Evolutionary conservation across 108 stramenopile species (phyloP), one percentile per base, ranked within the genome.

Genomic region (Nitzschia sp.): DNA sequence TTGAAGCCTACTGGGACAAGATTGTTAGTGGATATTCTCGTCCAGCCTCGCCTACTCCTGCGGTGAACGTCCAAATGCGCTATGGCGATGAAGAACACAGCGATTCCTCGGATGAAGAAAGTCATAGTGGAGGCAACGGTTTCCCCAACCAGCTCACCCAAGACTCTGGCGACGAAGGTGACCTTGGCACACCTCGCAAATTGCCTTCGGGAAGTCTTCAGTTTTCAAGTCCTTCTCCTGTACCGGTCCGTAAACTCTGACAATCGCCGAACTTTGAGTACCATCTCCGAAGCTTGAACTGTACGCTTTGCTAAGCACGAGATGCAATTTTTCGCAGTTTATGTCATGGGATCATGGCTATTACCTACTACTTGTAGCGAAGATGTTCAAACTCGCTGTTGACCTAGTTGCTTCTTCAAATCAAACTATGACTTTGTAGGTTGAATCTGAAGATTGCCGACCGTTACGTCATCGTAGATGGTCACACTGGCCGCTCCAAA

Each of bases 401-500:
- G n/a, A n/a, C n/a, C n/a, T n/a, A n/a, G n/a, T n/a, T n/a, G n/a
- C n/a, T n/a, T n/a, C n/a, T n/a, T n/a, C n/a, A n/a, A n/a, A n/a
- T n/a, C n/a, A n/a, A n/a, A n/a, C n/a, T n/a, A n/a, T n/a, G n/a
- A n/a, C n/a, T n/a, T n/a, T n/a, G n/a, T n/a, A n/a, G n/a, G 69
- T 54, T 82, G 82, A 46, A 92, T 72, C 29, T 76, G 75, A 4
- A 90, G 31, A 45, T 81, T 76, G n/a, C 93, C 93, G 18, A 91
- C 74, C 8, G 46, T 54, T 18, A 88, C 77, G 6, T 94, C 86
- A 51, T 91, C 87, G 70, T 75, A 91, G 24, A 91, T 30, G 47
- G 89, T 85, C 25, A 91, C 86, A 25, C 74, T 84, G 25, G 93
- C 83, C 18, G 81, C 90, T 9, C 90, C 90, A 45, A 94, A 79